Evolutionary conservation across 2,329 filamentous ascomycete species (phyloP), one percentile per base, ranked within the genome.

Genomic region (Ascochyta koolunga): DNA sequence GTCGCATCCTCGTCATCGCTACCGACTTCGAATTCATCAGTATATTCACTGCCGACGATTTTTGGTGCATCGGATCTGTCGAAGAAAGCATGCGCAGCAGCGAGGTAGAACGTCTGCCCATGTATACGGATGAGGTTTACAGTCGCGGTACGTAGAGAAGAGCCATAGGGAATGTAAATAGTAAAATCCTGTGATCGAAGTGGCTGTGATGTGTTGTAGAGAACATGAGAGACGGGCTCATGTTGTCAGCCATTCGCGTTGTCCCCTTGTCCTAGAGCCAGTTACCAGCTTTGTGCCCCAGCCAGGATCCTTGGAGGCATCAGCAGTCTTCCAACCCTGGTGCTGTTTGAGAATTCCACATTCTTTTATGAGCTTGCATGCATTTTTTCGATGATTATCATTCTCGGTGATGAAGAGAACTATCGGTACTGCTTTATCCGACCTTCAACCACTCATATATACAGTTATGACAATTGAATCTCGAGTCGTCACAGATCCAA

Each of bases 41-140:
- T 11, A 25, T 31, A 54, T 6, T 60, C 43, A 11, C 61, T 43
- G 4, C 9, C 32, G 18, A 38, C 15, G 15, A 13, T 7, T 13
- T 29, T 25, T 19, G 24, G 2, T 15, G 22, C 10, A 10, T 29
- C 8, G 4, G 19, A 3, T 4, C n/a, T 13, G 4, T 43, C 38
- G 31, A 19, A 19, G 25, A 61, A 57, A 19, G 50, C 56, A 38
- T 61, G 59, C 11, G 49, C 56, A 15, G 50, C 52, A 4, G 52
- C 56, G 4, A 45, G 37, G 15, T 42, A 33, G 33, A 33, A 53
- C 15, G 38, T 8, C 22, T 43, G 41, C 1, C 40, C 18, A 11
- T 37, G n/a, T n/a, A 58, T 16, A 11, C 44, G 16, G 15, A 61
- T 19, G 2, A 57, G 13, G 8, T 50, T 47, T n/a, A 48, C 54